Evolutionary conservation across 2,329 filamentous ascomycete species (phyloP).

Genomic region (Penicillium psychrosexuale): DNA sequence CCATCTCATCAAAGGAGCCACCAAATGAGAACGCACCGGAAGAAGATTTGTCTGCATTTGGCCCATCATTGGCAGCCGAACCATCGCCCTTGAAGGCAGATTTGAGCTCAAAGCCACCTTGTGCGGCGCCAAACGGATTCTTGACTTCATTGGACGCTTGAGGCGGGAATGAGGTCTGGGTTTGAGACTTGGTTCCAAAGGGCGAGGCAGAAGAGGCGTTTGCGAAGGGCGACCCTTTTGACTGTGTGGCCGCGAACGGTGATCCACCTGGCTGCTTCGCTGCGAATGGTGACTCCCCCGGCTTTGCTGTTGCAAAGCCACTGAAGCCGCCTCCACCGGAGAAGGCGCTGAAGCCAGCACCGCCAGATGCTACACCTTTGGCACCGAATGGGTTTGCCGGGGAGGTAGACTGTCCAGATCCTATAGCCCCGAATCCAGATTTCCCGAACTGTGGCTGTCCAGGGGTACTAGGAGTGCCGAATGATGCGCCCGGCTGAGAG

Average conservation of each 20-base stretch:
- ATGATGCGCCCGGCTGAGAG: constrained; percentile 27
- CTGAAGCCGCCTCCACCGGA: constrained; percentile 22
- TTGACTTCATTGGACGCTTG: constrained; percentile 29
- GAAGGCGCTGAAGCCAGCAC: constrained; percentile 31
- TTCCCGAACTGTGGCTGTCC: constrained; percentile 38
- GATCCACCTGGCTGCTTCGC: not conserved
- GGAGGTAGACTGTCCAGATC: constrained; percentile 30
- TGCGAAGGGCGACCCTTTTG: constrained; percentile 1
- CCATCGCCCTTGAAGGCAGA: constrained; percentile 47
- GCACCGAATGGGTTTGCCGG: constrained; percentile 28
- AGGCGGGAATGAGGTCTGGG: constrained; percentile 27
- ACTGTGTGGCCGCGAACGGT: not conserved
- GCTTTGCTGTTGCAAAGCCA: constrained; percentile 28
- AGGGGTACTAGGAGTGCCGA: constrained; percentile 37
- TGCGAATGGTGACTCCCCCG: constrained; percentile 18
- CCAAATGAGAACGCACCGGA: constrained; percentile 39
- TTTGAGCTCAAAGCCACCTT: constrained; percentile 41
- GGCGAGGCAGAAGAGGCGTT: constrained; percentile 22
- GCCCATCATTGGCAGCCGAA: constrained; percentile 38
- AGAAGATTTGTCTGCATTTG: constrained; percentile 38
- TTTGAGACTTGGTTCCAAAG: constrained; percentile 29
- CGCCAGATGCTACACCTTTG: constrained; percentile 17
- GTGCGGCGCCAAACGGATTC: constrained; percentile 29
- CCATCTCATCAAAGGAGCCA: constrained; percentile 39
- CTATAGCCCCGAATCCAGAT: constrained; percentile 27